Evolutionary conservation across 345 rosid genomes (phyloP).

Genomic region (Citrus mangshanensis): DNA sequence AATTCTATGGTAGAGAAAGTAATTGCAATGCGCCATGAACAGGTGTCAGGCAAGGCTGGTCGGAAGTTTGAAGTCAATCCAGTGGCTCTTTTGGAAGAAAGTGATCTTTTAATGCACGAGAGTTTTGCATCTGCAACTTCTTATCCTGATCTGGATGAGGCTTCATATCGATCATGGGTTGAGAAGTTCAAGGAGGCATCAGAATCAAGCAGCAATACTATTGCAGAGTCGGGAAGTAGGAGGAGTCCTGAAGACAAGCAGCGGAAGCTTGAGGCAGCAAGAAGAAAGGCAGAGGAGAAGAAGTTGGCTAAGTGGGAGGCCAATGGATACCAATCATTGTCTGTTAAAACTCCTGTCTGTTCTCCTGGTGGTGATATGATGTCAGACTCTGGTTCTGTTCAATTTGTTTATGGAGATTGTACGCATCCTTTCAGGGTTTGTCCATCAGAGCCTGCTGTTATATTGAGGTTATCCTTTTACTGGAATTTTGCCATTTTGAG

Average conservation of each 20-base stretch:
- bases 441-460: conserved; percentile 60
- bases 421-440: conserved; percentile 59
- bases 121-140: conserved; percentile 28
- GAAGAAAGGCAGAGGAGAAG: conserved; percentile 68
- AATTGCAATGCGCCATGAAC: conserved; percentile 51
- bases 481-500: neutral
- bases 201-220: conserved; percentile 33
- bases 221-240: conserved; percentile 36
- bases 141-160: conserved; percentile 74
- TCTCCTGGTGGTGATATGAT: conserved; percentile 41
- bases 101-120: conserved; percentile 18
- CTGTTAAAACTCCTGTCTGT: conserved; percentile 50
- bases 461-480: conserved; percentile 58
- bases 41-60: conserved; percentile 34
- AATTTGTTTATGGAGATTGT: conserved; percentile 82
- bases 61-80: conserved; percentile 51
- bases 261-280: conserved; percentile 54
- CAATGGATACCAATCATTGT: conserved; percentile 64
- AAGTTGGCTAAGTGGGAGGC: conserved; percentile 71
- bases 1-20: conserved; percentile 61
- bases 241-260: conserved; percentile 47
- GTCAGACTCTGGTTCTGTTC: conserved; percentile 58
- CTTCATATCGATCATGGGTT: conserved; percentile 82
- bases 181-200: conserved; percentile 63
- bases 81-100: conserved; percentile 24